These are phyloP conservation scores for Lindgomyces ingoldianus DNA, from an alignment of 495 filamentous ascomycete species.

Conservation along the genomic window DNA sequence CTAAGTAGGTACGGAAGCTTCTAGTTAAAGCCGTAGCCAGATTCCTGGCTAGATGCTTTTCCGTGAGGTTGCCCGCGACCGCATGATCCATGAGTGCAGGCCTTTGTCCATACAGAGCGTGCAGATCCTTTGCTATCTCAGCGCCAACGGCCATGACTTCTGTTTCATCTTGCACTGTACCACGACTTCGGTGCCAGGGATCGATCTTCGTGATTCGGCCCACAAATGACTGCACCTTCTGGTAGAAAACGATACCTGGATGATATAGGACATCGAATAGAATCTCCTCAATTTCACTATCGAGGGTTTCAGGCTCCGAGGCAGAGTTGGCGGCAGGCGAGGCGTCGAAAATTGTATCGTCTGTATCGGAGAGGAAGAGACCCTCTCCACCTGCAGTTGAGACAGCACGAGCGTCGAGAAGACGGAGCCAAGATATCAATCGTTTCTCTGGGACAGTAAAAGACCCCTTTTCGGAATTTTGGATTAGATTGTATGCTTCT, in stretches of 20 bases:
- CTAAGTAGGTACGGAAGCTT: conserved; percentile 47
- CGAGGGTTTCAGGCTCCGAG: conserved; percentile 15
- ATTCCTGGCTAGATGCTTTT: conserved; percentile 45
- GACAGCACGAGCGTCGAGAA: conserved; percentile 25
- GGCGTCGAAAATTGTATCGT: conserved; percentile 20
- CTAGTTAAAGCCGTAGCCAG: conserved; percentile 46
- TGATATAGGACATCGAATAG: conserved; percentile 26
- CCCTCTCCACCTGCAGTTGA: conserved; percentile 26
- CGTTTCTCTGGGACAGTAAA: conserved; percentile 23
- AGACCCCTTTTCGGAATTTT: conserved; percentile 10
- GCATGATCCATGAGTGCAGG: conserved; percentile 50
- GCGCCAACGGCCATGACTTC: conserved; percentile 25
- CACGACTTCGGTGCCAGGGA: conserved; percentile 25
- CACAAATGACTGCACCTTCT: conserved; percentile 28
- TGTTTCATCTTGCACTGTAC: conserved; percentile 26
- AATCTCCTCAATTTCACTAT: conserved; percentile 28
- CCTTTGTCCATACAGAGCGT: conserved; percentile 44
- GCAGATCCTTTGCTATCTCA: conserved; percentile 45
- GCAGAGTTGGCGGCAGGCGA: conserved; percentile 20
- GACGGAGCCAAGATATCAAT: conserved; percentile 25
- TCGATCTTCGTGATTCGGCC: conserved; percentile 24
- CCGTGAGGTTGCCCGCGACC: conserved; percentile 45
- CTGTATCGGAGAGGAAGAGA: conserved; percentile 19
- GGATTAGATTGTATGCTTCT: conserved; percentile 20
- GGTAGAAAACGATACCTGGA: conserved; percentile 25